Percentiles rank a stretch among this genome's conserved stretches.
phyloP scores from a whole-genome alignment of 768 basidiomycete species.

The Termitomyces sp. region DNA sequence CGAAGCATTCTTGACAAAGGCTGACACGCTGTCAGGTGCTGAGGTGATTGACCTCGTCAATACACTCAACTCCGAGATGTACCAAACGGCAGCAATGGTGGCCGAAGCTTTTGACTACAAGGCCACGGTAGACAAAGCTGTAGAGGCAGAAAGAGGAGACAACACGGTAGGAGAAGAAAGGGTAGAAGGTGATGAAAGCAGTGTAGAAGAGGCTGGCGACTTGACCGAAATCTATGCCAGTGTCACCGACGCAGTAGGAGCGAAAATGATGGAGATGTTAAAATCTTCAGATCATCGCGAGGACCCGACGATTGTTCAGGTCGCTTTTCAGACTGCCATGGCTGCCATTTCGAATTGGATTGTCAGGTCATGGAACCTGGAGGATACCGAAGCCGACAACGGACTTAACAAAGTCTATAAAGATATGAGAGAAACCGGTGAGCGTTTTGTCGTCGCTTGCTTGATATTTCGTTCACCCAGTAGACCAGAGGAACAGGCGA shows the following conservation, averaged over 20 bases:
- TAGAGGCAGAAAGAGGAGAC: constrained; percentile 29
- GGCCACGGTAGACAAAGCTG: constrained; percentile 14
- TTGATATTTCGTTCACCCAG: not conserved
- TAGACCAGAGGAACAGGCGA: constrained; percentile 33
- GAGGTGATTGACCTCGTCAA: constrained; percentile 39
- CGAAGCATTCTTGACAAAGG: constrained; percentile 37
- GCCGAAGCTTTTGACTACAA: constrained; percentile 33
- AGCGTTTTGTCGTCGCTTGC: constrained; percentile 2
- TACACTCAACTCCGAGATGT: constrained; percentile 40
- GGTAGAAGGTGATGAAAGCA: not conserved
- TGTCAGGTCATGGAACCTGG: constrained; percentile 44
- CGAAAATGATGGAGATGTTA: constrained; percentile 33
- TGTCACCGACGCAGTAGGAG: constrained; percentile 22
- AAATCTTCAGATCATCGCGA: constrained; percentile 30
- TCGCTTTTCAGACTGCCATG: constrained; percentile 41
- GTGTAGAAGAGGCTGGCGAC: constrained; percentile 11
- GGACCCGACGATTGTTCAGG: constrained; percentile 35
- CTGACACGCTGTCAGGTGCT: constrained; percentile 34
- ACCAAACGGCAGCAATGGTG: constrained; percentile 41
- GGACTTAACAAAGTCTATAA: constrained; percentile 31
- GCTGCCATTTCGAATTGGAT: constrained; percentile 45
- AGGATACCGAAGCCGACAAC: constrained; percentile 40
- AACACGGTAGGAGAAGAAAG: not conserved
- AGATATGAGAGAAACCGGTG: constrained; percentile 29
- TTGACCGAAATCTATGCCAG: constrained; percentile 21